Conservation (phyloP, 768 basidiomycete genomes). For the Panaeolus cyanescens region DNA sequence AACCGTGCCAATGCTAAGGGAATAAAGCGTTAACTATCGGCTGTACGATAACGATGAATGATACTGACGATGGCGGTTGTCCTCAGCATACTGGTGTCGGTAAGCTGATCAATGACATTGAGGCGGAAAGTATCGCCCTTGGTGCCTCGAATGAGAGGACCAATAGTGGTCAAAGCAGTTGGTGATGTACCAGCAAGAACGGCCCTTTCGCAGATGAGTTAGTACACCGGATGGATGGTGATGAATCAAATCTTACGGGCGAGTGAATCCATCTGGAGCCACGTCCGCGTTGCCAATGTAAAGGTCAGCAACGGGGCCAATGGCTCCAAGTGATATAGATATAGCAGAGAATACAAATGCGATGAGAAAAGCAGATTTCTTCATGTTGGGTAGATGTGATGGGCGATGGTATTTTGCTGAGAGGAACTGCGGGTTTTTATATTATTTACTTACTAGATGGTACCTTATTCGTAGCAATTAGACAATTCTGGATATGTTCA, state of each 20-base stretch:
- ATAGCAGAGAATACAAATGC: neutral
- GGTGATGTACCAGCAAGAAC: conserved; percentile 31
- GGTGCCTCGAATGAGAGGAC: conserved; percentile 28
- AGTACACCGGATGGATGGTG: neutral
- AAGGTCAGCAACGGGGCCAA: conserved; percentile 33
- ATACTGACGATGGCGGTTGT: conserved; percentile 50
- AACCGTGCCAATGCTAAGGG: too few relatives aligned
- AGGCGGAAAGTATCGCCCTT: conserved; percentile 45
- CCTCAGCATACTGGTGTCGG: conserved; percentile 48
- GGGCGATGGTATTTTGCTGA: neutral
- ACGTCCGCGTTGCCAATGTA: conserved; percentile 44
- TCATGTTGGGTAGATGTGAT: neutral
- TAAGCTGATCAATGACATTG: conserved; percentile 48
- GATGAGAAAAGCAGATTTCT: neutral
- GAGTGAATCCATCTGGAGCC: conserved; percentile 48
- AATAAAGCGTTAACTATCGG: conserved; percentile 28
- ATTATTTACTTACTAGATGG: neutral
- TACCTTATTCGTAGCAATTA: neutral
- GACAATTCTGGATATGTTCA: too few relatives aligned
- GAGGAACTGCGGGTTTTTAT: neutral
- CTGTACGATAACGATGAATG: neutral
- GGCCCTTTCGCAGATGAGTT: conserved; percentile 16
- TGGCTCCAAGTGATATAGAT: conserved; percentile 12
- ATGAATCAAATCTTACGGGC: conserved; percentile 31
- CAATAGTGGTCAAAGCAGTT: too few relatives aligned